Evolutionary conservation across 371 early-diverging fungal genomes (phyloP).

Genomic region (Astathelohania contejeani): DNA sequence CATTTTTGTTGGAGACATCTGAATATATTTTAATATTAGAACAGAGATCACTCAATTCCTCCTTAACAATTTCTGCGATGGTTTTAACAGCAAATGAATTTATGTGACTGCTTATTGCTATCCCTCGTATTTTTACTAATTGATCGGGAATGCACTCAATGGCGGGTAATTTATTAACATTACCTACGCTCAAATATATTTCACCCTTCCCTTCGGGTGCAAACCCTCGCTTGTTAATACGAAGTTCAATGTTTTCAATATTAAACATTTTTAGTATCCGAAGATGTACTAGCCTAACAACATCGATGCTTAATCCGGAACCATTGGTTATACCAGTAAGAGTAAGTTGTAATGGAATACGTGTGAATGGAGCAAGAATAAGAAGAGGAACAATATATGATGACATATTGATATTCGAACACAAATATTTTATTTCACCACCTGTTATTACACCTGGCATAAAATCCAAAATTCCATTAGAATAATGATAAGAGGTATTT

Average conservation of each 20-base stretch:
- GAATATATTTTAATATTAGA: conserved; percentile 86
- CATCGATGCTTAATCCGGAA: conserved; percentile 53
- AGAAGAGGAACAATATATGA: conserved; percentile 62
- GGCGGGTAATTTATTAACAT: conserved; percentile 62
- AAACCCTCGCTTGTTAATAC: conserved; percentile 71
- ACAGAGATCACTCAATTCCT: conserved; percentile 64
- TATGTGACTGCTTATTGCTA: conserved; percentile 70
- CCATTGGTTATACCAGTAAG: conserved; percentile 77
- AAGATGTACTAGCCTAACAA: conserved; percentile 24
- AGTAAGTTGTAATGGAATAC: conserved; percentile 60
- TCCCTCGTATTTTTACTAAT: conserved; percentile 73
- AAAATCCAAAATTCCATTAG: neutral
- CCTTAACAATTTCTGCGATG: conserved; percentile 67
- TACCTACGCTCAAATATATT: conserved; percentile 64
- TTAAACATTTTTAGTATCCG: conserved; percentile 12
- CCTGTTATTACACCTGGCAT: neutral
- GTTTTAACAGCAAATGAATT: conserved; percentile 78
- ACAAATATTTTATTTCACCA: neutral
- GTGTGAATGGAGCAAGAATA: conserved; percentile 73
- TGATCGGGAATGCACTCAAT: conserved; percentile 64
- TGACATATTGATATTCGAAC: conserved; percentile 5
- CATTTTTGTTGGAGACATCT: conserved; percentile 78
- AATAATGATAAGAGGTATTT: neutral
- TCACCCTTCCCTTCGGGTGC: conserved; percentile 83
- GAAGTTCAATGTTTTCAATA: conserved; percentile 22